A percentile compares a stretch with the other conserved stretches of the same genome.
These are phyloP conservation scores for Sporothrix pallida DNA, from an alignment of 2,329 filamentous ascomycete species.

Conservation along the genomic window DNA sequence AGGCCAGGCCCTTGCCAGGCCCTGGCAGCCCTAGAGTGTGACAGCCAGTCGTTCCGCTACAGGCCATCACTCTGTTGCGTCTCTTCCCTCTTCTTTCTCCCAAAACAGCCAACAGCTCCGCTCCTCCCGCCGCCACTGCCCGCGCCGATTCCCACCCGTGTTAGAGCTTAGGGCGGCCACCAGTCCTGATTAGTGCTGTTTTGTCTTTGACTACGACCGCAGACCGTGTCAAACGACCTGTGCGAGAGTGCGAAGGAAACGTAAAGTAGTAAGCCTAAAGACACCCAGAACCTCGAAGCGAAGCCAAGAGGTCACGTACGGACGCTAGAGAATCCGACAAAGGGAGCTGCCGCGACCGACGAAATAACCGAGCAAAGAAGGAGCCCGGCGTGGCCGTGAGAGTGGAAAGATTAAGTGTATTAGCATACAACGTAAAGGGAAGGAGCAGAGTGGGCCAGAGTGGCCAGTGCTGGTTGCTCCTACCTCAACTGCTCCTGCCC, in stretches of 20 bases:
- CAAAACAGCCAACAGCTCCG: slow-evolving; percentile 29
- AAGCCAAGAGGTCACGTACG: not conserved
- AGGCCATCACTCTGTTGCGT: not conserved
- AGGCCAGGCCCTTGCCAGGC: not conserved
- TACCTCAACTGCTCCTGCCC: not conserved
- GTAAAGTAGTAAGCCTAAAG: not conserved
- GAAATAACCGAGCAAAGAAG: slow-evolving; percentile 3
- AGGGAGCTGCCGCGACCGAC: slow-evolving; percentile 22
- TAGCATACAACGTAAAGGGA: not conserved
- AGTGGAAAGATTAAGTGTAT: not conserved
- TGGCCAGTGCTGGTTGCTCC: not conserved
- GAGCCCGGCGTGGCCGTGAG: not conserved
- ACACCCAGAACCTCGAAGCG: not conserved
- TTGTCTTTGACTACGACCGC: not conserved
- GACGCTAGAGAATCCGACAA: slow-evolving; percentile 11
- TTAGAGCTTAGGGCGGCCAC: slow-evolving; percentile 1
- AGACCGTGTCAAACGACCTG: too few species aligned
- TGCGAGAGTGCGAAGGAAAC: not conserved
- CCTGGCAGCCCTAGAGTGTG: slow-evolving; percentile 14
- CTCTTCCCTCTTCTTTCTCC: not conserved
- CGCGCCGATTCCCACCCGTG: slow-evolving; percentile 29
- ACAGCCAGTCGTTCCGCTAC: slow-evolving; percentile 11
- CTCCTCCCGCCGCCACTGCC: slow-evolving; percentile 26
- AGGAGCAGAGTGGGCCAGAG: not conserved
- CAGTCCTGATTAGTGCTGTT: slow-evolving; percentile 18